These are phyloP conservation scores for Zasmidium angulare DNA, from an alignment of 2,329 filamentous ascomycete genomes.

Conservation along the genomic window DNA sequence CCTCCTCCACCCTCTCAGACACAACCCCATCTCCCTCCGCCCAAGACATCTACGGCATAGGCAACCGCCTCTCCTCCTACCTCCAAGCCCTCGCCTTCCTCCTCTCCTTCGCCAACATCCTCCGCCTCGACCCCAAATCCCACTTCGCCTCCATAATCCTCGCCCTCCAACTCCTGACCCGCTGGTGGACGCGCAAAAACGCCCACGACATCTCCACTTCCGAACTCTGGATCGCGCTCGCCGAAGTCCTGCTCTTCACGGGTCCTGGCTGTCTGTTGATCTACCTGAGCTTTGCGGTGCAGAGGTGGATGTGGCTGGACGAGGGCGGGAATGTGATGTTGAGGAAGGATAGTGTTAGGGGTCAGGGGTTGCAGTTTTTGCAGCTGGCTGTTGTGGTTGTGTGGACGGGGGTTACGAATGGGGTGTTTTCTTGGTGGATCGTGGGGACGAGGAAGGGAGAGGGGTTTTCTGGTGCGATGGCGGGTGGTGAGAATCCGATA, in stretches of 20 bases:
- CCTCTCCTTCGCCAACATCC: background rate
- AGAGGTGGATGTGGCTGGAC: background rate
- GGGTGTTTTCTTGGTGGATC: background rate
- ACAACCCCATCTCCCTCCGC: background rate
- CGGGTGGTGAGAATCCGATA: background rate
- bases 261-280: background rate
- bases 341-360: background rate
- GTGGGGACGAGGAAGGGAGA: background rate
- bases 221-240: background rate
- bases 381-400: background rate
- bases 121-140: background rate
- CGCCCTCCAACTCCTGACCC: background rate
- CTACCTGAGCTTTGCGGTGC: background rate
- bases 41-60: background rate
- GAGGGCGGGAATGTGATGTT: background rate
- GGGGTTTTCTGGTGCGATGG: background rate
- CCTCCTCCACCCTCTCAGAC: background rate
- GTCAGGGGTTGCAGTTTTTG: background rate
- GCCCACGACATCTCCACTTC: background rate
- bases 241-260: background rate
- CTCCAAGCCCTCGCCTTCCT: background rate
- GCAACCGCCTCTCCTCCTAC: background rate
- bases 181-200: background rate
- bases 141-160: background rate
- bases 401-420: background rate